These are phyloP conservation scores for Cinnamomum chago DNA, from an alignment of 164 flowering plant species.

Conservation along the genomic window DNA sequence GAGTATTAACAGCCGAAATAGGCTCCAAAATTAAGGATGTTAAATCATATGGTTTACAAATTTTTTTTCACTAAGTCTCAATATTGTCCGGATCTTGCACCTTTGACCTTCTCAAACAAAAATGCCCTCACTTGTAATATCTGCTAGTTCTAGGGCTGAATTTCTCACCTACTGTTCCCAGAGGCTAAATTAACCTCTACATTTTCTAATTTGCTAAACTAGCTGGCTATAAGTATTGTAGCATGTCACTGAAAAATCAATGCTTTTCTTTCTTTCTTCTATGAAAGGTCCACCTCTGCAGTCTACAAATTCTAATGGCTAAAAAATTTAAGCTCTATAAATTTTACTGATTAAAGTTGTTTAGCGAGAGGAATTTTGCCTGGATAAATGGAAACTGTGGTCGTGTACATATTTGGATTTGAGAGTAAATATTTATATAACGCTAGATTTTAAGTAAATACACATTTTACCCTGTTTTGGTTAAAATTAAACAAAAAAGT, in stretches of 20 bases:
- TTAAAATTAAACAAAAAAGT: too few relatives aligned
- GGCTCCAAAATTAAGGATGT: background rate
- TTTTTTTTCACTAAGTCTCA: background rate
- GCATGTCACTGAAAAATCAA: too few relatives aligned
- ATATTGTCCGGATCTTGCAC: background rate
- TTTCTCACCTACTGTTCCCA: too few relatives aligned
- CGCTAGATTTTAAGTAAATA: background rate
- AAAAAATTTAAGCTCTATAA: too few relatives aligned
- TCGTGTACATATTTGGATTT: background rate
- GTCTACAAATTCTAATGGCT: background rate
- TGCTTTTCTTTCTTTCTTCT: too few relatives aligned
- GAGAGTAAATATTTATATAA: background rate
- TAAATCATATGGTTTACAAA: background rate
- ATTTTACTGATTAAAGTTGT: too few relatives aligned
- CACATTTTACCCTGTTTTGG: background rate
- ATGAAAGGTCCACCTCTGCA: too few relatives aligned
- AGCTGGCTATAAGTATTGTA: too few relatives aligned
- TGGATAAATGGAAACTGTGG: background rate
- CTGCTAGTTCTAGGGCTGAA: background rate
- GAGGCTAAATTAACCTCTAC: background rate
- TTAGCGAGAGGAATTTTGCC: background rate
- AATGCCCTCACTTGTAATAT: background rate
- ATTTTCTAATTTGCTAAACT: too few relatives aligned
- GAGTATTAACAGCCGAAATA: too few relatives aligned
- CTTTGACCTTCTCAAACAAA: background rate